Base-by-base conservation (phyloP, 768 basidiomycete genomes). In the Suillus subaureus region DNA sequence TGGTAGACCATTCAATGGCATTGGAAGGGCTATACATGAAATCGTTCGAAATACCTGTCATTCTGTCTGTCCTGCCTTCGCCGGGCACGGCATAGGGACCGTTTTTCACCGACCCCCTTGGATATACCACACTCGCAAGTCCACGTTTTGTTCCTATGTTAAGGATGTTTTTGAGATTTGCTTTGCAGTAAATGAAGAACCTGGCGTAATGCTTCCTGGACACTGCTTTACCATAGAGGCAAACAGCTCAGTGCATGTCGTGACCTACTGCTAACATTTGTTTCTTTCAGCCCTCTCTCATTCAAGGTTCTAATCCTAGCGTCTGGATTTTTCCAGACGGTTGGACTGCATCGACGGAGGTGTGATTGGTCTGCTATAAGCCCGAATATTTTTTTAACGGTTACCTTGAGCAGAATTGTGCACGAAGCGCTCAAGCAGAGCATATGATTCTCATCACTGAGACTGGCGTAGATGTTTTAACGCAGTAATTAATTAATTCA, bases 141-240 rank as follows among this genome's bases (percentile, higher is more conserved):
- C 26, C 23, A 61, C 7, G 23, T 2, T 55, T 0, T 51, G 43
- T 51, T 37, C 28, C n/a, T 4, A 5, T 31, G 6, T 66, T 4
- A 64, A 55, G 8, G 1, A 15, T 12, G 31, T 56, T 57, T 43
- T 39, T 55, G 37, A 65, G 9, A 35, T 42, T 11, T 61, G 16
- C 15, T 11, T 15, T 58, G n/a, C 67, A 95, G 94, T 84, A 61
- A 96, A 96, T 67, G 87, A 91, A 26, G 93, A 94, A 66, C 90
- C 91, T 2, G 94, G 89, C 0, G 72, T 83, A 18, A 96, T 97
- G 95, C 74, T 76, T 61, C 90, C 90, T 0, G 95, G 96, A 0
- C 88, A 97, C 74, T 94, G 93, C 72, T 97, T 97, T 71, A 97
- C 96, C 0, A 95, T 97, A 47, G 96, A 97, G 84, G 93, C 89